Base-by-base conservation (phyloP, 495 filamentous ascomycete species). In the Polyplosphaeria fusca region DNA sequence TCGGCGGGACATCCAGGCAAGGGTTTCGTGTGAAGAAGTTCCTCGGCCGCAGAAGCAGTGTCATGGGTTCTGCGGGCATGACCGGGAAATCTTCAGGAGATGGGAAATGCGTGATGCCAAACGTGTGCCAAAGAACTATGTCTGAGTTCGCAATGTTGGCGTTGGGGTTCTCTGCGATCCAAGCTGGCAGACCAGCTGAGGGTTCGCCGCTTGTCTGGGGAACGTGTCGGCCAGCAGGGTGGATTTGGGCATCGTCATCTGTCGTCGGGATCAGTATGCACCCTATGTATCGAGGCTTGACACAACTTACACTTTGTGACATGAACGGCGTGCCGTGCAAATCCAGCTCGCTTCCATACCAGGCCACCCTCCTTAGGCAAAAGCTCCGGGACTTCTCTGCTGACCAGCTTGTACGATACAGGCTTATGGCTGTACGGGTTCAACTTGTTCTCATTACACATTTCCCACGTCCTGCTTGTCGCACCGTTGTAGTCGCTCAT, bases 121-220 rank as follows among this genome's bases (percentile, higher is more conserved):
- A 97, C 0, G 92, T 97, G 71, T 97, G 92, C 92, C 92, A 97
- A 19, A 97, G 79, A 2, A 97, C 92, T 20, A 95, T 71, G 70
- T 97, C 88, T 5, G 84, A 87, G 72, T 96, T 87, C 23, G 88
- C 88, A 60, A 96, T 86, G 32, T 75, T 83, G 61, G 76, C 81
- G 38, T 72, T 75, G n/a, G 84, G 82, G 52, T 89, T 83, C 5
- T 79, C 83, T n/a, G 73, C 67, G 57, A 95, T 88, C 91, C 91
- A 96, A 57, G 85, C 80, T 0, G 89, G 86, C 0, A 96, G 73
- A 7, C 89, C 91, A 16, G 75, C 70, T 0, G 88, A 86, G 2
- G 89, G 88, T 60, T 89, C 87, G 65, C 91, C 91, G 0, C 86
- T 90, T 4, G 90, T 95, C 71, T 96, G 91, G 0, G 91, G 91